A percentile compares a stretch with the other conserved stretches of the same genome.
Conservation (phyloP, 805 yeast species). For the Millerago galiae region DNA sequence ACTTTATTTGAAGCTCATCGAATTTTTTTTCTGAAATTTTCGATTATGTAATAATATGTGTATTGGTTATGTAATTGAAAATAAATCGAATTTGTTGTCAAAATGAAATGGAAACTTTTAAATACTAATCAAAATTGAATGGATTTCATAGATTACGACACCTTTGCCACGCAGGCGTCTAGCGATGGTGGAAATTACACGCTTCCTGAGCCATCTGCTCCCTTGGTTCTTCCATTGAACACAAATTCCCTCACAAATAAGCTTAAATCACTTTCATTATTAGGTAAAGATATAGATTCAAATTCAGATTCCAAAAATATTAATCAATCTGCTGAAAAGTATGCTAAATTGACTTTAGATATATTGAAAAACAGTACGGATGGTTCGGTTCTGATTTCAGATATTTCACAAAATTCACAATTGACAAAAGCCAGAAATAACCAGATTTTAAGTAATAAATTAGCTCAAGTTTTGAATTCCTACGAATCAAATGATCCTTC, state of each 20-base stretch:
- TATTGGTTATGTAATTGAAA: no score
- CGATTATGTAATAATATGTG: no score
- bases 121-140: slow-evolving; percentile 5
- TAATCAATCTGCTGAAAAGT: slow-evolving; percentile 34
- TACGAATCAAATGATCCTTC: slow-evolving; percentile 26
- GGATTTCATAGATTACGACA: slow-evolving; percentile 24
- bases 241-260: slow-evolving; percentile 26
- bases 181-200: neutral
- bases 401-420: slow-evolving; percentile 6
- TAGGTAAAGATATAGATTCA: slow-evolving; percentile 10
- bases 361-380: slow-evolving; percentile 24
- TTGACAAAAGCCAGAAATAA: slow-evolving; percentile 11
- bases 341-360: slow-evolving; percentile 41
- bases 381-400: slow-evolving; percentile 6
- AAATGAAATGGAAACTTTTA: no score
- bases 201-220: slow-evolving; percentile 34
- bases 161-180: slow-evolving; percentile 9
- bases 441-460: slow-evolving; percentile 27
- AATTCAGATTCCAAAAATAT: slow-evolving; percentile 4
- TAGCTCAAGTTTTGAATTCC: slow-evolving; percentile 29
- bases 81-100: no score
- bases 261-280: slow-evolving; percentile 30
- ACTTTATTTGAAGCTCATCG: neutral
- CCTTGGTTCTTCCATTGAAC: slow-evolving; percentile 32
- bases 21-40: no score